Evolutionary conservation across 257 asterid genomes (phyloP).

Genomic region (Capsicum baccatum): DNA sequence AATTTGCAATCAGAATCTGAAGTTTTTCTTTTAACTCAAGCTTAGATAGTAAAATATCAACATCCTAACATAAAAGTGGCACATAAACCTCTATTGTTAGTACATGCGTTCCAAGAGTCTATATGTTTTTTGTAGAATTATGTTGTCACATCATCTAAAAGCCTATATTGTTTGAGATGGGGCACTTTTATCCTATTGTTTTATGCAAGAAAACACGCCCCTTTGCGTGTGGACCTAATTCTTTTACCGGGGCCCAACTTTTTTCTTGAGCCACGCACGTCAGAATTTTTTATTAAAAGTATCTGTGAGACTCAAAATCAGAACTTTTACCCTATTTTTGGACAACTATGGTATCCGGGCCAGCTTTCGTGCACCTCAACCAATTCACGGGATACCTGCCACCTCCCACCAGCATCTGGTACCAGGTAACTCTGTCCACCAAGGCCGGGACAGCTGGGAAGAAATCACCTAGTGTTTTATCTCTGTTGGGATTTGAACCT

Average conservation of each 20-base stretch:
- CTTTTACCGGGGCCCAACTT: background rate
- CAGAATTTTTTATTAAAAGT: background rate
- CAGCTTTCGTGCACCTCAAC: too few relatives aligned
- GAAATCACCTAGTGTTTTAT: too few relatives aligned
- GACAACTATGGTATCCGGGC: too few relatives aligned
- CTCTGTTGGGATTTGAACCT: too few relatives aligned
- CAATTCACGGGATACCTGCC: too few relatives aligned
- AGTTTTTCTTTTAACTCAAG: background rate
- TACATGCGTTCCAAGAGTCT: background rate
- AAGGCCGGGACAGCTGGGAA: too few relatives aligned
- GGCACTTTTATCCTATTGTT: slow-evolving; percentile 12
- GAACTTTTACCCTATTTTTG: background rate
- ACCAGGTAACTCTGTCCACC: too few relatives aligned
- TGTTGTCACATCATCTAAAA: slow-evolving; percentile 23
- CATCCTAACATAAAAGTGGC: background rate
- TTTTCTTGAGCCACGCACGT: slow-evolving; percentile 19
- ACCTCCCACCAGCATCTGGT: too few relatives aligned
- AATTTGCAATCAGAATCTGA: slow-evolving; percentile 24
- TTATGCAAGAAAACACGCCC: slow-evolving; percentile 1
- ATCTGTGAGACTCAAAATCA: background rate
- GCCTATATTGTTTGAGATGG: slow-evolving; percentile 6
- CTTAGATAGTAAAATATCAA: slow-evolving; percentile 13
- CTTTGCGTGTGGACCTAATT: background rate
- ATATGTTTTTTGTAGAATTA: background rate
- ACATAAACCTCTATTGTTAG: background rate